Conservation (phyloP, 2,329 filamentous ascomycete species). For the Alternaria sp. region DNA sequence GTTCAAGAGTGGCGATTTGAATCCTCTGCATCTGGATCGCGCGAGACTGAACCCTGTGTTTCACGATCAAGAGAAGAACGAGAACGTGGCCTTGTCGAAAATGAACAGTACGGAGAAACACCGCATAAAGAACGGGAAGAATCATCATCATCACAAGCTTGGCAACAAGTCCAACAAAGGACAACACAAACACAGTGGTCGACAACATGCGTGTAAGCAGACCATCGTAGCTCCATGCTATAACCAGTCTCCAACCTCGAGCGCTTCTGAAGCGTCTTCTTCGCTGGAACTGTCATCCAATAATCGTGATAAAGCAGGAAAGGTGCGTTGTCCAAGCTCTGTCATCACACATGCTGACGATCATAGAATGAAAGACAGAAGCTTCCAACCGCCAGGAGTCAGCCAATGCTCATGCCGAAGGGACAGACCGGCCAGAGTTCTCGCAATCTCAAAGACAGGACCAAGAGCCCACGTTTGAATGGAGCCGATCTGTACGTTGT, state of each 20-base stretch:
- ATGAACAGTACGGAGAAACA: background rate
- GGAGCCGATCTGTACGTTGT: background rate
- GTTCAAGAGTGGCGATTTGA: conserved; percentile 59
- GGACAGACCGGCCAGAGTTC: background rate
- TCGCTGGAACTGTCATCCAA: background rate
- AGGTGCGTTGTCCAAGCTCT: background rate
- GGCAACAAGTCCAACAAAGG: conserved; percentile 33
- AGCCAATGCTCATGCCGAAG: background rate
- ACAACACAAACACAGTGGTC: conserved; percentile 30
- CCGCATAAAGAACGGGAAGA: background rate
- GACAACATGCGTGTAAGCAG: conserved; percentile 22
- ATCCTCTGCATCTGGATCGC: conserved; percentile 52
- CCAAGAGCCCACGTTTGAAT: background rate
- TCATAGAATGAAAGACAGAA: background rate
- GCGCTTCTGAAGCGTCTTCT: background rate
- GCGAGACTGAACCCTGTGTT: conserved; percentile 23
- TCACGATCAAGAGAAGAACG: conserved; percentile 29
- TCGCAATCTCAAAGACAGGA: background rate
- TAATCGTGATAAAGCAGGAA: background rate
- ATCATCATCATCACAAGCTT: conserved; percentile 29
- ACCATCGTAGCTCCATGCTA: conserved; percentile 6
- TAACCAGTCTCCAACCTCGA: background rate
- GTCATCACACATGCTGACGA: background rate
- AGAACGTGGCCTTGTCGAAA: conserved; percentile 7
- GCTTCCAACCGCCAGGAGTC: background rate